These are phyloP conservation scores for Nothomitra cinnamomea DNA, from an alignment of 2,329 filamentous ascomycete species.

Conservation along the genomic window DNA sequence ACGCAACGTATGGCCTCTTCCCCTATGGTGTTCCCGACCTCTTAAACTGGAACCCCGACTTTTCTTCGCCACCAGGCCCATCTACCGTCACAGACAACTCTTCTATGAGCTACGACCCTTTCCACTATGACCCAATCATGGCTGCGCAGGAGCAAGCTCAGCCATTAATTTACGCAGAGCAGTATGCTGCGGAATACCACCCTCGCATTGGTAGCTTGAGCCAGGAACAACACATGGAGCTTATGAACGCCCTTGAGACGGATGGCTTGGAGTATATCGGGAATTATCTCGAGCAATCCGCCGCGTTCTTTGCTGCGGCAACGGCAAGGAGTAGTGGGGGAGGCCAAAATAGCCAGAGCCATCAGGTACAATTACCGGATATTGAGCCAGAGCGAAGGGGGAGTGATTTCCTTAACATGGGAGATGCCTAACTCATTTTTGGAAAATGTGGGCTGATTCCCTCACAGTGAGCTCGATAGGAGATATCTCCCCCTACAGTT, in stretches of 20 bases:
- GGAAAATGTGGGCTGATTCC: too few relatives aligned
- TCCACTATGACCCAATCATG: neutral
- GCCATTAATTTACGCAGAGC: neutral
- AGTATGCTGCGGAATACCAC: neutral
- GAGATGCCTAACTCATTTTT: too few relatives aligned
- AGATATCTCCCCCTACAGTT: too few relatives aligned
- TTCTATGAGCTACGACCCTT: neutral
- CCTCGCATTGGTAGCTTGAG: neutral
- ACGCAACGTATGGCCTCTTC: neutral
- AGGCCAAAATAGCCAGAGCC: neutral
- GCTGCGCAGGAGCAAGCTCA: neutral
- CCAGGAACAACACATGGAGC: slow-evolving; percentile 1
- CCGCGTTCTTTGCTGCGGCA: neutral
- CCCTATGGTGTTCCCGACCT: neutral
- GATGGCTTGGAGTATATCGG: neutral
- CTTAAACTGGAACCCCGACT: neutral
- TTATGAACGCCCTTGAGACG: slow-evolving; percentile 3
- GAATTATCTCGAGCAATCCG: neutral
- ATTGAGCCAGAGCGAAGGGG: too few relatives aligned
- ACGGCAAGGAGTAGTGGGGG: neutral
- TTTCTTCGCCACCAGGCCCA: neutral
- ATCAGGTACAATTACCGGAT: too few relatives aligned
- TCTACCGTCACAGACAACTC: neutral
- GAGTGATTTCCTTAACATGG: too few relatives aligned
- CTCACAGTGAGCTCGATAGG: too few relatives aligned